A percentile compares a stretch with the other conserved stretches of the same genome.
Conservation (phyloP, 179 eudicot genomes). For the Vitellaria paradoxa region DNA sequence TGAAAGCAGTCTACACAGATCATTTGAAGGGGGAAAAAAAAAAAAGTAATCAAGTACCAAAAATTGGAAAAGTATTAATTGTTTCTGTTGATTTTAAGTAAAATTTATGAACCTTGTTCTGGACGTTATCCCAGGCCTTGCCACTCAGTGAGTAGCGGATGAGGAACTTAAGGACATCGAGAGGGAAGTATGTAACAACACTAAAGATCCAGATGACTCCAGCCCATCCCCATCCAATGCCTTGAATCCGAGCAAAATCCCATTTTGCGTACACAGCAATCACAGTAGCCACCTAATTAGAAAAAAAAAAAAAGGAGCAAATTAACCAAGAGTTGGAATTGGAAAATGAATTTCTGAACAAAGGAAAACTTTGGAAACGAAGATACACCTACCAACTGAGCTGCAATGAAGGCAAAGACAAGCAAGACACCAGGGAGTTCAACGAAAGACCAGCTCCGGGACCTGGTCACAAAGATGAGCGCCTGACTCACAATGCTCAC, state of each 20-base stretch:
- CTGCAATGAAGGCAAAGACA: conserved; percentile 58
- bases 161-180: conserved; percentile 67
- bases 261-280: conserved; percentile 74
- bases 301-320: background rate
- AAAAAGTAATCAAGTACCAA: background rate
- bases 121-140: conserved; percentile 69
- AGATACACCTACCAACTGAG: conserved; percentile 54
- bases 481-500: conserved; percentile 94
- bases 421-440: conserved; percentile 80
- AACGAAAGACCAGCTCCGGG: conserved; percentile 84
- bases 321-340: background rate
- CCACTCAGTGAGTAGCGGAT: conserved; percentile 62
- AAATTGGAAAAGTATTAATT: background rate
- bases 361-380: background rate
- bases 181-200: conserved; percentile 59
- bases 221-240: conserved; percentile 85
- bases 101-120: conserved; percentile 35
- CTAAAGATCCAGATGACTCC: conserved; percentile 78
- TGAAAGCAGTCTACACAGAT: conserved; percentile 44
- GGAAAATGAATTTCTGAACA: background rate
- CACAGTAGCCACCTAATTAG: conserved; percentile 56
- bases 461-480: conserved; percentile 84
- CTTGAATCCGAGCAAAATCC: conserved; percentile 58
- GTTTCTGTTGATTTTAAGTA: background rate
- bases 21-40: background rate